Conservation (phyloP, 352 stramenopile genomes). For the Stephanocyclus meneghinianus region DNA sequence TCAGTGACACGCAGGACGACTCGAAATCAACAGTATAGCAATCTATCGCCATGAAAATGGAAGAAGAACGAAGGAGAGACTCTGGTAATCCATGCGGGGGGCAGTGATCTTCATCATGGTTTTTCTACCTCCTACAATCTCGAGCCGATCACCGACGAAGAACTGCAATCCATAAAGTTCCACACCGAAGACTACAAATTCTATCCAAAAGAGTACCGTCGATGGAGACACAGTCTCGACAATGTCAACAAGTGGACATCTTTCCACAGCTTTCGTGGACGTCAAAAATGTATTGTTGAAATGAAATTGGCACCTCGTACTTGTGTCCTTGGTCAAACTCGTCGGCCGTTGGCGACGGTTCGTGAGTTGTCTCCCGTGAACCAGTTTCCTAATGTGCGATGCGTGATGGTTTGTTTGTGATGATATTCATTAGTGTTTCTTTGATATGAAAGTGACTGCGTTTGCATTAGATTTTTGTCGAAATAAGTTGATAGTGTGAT, state of each 20-base stretch:
- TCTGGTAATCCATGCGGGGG: slow-evolving; percentile 1
- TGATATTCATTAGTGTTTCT: too few relatives aligned
- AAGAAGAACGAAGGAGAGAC: slow-evolving; percentile 17
- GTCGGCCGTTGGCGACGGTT: slow-evolving; percentile 65
- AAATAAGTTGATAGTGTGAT: too few relatives aligned
- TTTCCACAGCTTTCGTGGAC: slow-evolving; percentile 57
- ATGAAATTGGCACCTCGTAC: slow-evolving; percentile 71
- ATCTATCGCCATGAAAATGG: slow-evolving; percentile 25
- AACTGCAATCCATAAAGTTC: slow-evolving; percentile 37
- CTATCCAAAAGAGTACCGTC: slow-evolving; percentile 60
- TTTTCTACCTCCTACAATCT: background rate
- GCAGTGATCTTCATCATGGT: background rate
- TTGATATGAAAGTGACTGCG: too few relatives aligned
- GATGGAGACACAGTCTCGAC: slow-evolving; percentile 67
- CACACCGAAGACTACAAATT: slow-evolving; percentile 67
- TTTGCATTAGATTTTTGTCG: too few relatives aligned
- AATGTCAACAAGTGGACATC: slow-evolving; percentile 52
- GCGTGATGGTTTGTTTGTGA: too few relatives aligned
- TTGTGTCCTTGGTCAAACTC: slow-evolving; percentile 58
- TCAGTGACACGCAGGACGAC: slow-evolving; percentile 35
- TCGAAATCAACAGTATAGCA: slow-evolving; percentile 23
- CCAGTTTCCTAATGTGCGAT: background rate
- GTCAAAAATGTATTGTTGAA: slow-evolving; percentile 62
- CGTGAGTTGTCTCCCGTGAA: slow-evolving; percentile 51
- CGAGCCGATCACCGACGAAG: slow-evolving; percentile 40